These are phyloP conservation scores for Cylindricascospora bacillispora DNA, from an alignment of 1,139 yeast species.

Conservation along the genomic window DNA sequence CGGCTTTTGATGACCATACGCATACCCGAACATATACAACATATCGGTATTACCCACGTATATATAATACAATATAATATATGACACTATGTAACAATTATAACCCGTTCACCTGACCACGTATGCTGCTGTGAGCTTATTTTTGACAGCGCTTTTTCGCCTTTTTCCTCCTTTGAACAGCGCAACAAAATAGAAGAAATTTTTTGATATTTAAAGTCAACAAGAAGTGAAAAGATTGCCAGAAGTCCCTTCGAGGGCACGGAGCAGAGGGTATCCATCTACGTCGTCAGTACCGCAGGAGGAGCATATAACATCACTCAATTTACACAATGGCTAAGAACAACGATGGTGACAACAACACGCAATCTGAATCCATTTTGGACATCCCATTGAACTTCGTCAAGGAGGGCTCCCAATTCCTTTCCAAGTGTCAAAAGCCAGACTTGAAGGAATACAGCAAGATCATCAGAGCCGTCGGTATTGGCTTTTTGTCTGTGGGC, in stretches of 20 bases:
- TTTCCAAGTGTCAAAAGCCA: slow-evolving; percentile 89
- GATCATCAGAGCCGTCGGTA: slow-evolving; percentile 89
- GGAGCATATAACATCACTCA: neutral
- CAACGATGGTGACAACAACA: slow-evolving; percentile 9
- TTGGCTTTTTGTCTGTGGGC: slow-evolving; percentile 96
- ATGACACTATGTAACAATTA: too few species aligned
- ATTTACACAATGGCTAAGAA: slow-evolving; percentile 18
- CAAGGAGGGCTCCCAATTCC: slow-evolving; percentile 79
- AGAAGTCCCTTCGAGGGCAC: too few species aligned
- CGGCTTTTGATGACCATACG: slow-evolving; percentile 41
- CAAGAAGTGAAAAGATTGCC: too few species aligned
- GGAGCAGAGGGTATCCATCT: too few species aligned
- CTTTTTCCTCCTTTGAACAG: too few species aligned
- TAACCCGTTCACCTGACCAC: too few species aligned
- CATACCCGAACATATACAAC: too few species aligned
- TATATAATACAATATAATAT: neutral
- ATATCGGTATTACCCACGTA: neutral
- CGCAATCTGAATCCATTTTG: slow-evolving; percentile 49
- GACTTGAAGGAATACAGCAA: slow-evolving; percentile 75
- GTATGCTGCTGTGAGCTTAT: neutral
- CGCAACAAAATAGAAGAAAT: too few species aligned
- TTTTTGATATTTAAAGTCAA: too few species aligned
- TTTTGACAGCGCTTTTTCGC: neutral
- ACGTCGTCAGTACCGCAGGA: too few species aligned
- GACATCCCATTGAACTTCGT: slow-evolving; percentile 87